phyloP scores from a whole-genome alignment of 2,329 filamentous ascomycete genomes.

The Ceratocystis cacaofunesta region DNA sequence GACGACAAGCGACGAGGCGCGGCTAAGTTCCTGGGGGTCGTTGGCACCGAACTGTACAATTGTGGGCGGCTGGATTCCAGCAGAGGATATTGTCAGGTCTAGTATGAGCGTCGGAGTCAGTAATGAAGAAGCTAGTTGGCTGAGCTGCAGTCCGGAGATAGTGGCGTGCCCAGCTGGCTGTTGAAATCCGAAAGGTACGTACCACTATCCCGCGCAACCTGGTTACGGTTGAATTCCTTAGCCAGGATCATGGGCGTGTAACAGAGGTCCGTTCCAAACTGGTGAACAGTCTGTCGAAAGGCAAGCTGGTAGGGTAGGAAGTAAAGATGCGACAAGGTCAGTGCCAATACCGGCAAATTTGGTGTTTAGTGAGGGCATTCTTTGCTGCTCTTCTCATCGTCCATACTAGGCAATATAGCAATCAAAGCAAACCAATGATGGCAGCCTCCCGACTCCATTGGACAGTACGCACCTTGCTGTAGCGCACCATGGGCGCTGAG shows the following conservation, averaged over 20 bases:
- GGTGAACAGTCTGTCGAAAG: conserved; percentile 51
- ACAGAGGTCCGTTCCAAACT: conserved; percentile 50
- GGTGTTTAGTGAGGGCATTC: neutral
- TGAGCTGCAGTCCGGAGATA: neutral
- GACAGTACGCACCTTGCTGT: conserved; percentile 35
- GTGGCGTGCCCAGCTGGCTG: neutral
- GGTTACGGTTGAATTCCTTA: conserved; percentile 52
- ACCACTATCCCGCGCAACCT: conserved; percentile 46
- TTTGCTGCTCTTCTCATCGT: neutral
- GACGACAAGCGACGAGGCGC: conserved; percentile 45
- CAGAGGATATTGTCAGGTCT: conserved; percentile 48
- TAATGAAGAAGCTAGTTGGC: no score
- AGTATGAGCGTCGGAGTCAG: neutral
- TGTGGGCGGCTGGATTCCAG: conserved; percentile 38
- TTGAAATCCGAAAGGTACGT: conserved; percentile 16
- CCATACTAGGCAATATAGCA: neutral
- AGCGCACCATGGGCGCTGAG: conserved; percentile 54
- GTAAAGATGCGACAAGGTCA: neutral
- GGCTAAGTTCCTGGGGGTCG: conserved; percentile 43
- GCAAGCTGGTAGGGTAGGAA: conserved; percentile 37
- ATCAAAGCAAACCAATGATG: neutral
- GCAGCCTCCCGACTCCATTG: neutral
- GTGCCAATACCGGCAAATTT: neutral
- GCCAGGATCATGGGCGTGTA: conserved; percentile 61
- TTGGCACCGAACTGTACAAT: conserved; percentile 55